Evolutionary conservation across 768 basidiomycete genomes (phyloP).

Genomic region (Boletus bicolor): DNA sequence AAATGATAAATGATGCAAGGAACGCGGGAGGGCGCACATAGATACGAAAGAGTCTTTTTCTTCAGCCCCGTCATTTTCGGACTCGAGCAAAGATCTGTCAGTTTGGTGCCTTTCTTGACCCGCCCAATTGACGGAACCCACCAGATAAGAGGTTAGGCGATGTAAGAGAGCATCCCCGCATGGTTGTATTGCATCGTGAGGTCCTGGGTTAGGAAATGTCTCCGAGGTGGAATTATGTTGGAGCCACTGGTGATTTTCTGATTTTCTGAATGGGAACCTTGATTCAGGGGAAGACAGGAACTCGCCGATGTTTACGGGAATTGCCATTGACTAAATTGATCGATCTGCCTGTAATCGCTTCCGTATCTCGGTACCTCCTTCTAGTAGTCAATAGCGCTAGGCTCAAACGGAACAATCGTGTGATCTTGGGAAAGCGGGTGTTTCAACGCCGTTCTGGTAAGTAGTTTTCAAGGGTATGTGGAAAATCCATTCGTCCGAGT

Average conservation of each 20-base stretch:
- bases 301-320: conserved; percentile 10
- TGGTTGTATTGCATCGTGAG: conserved; percentile 22
- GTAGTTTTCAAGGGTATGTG: background rate
- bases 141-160: conserved; percentile 9
- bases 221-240: background rate
- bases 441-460: background rate
- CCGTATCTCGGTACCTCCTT: background rate
- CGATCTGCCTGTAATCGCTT: background rate
- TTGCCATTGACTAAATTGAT: conserved; percentile 11
- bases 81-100: conserved; percentile 2
- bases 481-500: background rate
- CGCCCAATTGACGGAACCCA: conserved; percentile 2
- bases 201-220: background rate
- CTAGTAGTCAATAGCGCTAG: background rate
- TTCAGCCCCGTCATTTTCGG: conserved; percentile 9
- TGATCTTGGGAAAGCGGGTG: conserved; percentile 2
- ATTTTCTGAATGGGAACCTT: conserved; percentile 4
- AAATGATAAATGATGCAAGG: background rate
- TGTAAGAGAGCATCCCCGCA: conserved; percentile 16
- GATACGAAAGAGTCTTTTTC: background rate
- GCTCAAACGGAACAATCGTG: background rate
- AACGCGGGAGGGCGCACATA: conserved; percentile 4
- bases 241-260: background rate
- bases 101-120: conserved; percentile 14
- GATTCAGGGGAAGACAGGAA: conserved; percentile 5